phyloP scores from a whole-genome alignment of 139 green algal species.

The Mesostigma viride region DNA sequence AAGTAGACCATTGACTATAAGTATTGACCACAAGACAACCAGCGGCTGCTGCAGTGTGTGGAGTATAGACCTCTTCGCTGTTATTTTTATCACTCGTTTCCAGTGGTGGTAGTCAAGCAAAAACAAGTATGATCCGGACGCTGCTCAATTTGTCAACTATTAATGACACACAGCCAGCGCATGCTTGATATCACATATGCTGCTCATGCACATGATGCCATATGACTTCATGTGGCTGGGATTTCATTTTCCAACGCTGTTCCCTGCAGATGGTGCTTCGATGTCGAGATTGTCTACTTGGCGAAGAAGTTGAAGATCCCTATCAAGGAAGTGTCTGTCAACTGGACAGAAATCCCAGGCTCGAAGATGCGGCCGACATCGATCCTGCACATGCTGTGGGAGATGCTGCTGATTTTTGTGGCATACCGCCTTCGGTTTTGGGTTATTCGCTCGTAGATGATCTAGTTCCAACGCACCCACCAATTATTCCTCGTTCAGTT shows the following conservation, averaged over 20 bases:
- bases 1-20: neutral
- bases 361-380: constrained; percentile 81
- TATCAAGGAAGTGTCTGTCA: constrained; percentile 55
- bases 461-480: too few relatives aligned
- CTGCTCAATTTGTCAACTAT: constrained; percentile 4
- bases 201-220: neutral
- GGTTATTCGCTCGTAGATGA: constrained; percentile 12
- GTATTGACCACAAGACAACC: neutral
- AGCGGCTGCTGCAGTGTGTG: neutral
- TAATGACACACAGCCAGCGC: too few relatives aligned
- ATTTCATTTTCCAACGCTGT: neutral
- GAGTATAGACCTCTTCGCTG: neutral
- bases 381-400: constrained; percentile 83
- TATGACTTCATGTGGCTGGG: neutral
- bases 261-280: constrained; percentile 94
- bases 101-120: too few relatives aligned
- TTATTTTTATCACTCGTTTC: too few relatives aligned
- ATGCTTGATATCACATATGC: too few relatives aligned
- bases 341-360: constrained; percentile 88
- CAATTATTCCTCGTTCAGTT: too few relatives aligned
- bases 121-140: neutral
- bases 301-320: constrained; percentile 56
- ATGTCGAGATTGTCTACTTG: constrained; percentile 88
- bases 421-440: constrained; percentile 32
- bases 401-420: constrained; percentile 53